Evolutionary conservation across 371 early-diverging fungal genomes (phyloP), one percentile per base, ranked within the genome.

Genomic region (Mucor circinelloides): DNA sequence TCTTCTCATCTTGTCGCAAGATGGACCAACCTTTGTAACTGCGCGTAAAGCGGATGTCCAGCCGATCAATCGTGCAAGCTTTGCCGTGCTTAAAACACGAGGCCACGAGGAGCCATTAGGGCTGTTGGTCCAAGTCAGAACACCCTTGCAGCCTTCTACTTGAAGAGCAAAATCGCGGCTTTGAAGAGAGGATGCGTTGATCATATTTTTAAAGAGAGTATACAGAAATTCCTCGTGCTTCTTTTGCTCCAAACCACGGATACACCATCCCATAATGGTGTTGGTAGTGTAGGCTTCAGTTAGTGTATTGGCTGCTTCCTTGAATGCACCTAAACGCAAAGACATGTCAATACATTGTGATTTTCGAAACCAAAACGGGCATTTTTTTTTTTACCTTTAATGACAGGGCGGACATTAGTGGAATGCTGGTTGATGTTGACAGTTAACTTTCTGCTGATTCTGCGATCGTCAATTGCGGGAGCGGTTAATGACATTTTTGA

Each of bases 141-240:
- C 73, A 36, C 83, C 83, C 55, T 80, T 83, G 40, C 83, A 80
- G 12, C 82, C 82, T 34, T 82, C 82, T 0, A 77, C 79, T 66
- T 82, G 82, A 19, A 82, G 63, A 6, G 73, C 79, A 66, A 69
- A 82, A 57, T 79, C 78, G 1, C 82, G 71, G 58, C 79, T 82
- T 63, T 72, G 72, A 15, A 78, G 25, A 8, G 74, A 68, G 1
- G 79, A 75, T 8, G 70, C 58, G 30, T 79, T 70, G 44, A 82
- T 66, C 63, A 74, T 70, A 15, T 68, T 75, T 52, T 77, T 82
- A 69, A 81, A 81, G 15, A 60, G 42, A 68, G 72, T 72, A 60
- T 70, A 73, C 15, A 77, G 44, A 34, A 74, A 72, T 31, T 74
- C 73, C 23, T 68, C 60, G 25, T 78, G 57, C 36, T 71, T 76